These are phyloP conservation scores for Aphanomyces astaci DNA, from an alignment of 352 stramenopile genomes.

Conservation along the genomic window DNA sequence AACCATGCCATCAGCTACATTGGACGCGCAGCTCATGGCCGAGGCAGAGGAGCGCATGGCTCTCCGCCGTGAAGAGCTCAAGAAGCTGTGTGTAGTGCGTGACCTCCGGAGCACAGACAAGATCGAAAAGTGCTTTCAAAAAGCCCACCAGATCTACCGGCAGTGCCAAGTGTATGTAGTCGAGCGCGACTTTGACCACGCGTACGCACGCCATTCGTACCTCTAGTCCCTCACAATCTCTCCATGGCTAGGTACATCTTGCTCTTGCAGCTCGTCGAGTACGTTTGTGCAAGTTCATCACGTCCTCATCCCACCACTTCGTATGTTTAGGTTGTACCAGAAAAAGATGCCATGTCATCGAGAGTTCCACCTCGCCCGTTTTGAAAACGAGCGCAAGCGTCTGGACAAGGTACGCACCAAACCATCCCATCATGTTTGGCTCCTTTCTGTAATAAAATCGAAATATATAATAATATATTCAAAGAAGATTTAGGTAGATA, in stretches of 20 bases:
- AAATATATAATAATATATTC: no score
- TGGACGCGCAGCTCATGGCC: background rate
- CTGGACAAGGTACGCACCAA: constrained; percentile 45
- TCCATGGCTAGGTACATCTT: constrained; percentile 77
- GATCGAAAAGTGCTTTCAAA: constrained; percentile 58
- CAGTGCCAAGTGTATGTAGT: constrained; percentile 63
- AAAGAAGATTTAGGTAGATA: no score
- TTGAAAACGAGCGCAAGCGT: constrained; percentile 57
- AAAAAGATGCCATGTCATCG: constrained; percentile 56
- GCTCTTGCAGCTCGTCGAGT: constrained; percentile 78
- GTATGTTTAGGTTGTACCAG: constrained; percentile 54
- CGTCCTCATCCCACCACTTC: no score
- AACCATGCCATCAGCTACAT: background rate
- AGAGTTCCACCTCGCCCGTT: constrained; percentile 48
- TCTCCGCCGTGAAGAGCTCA: constrained; percentile 45
- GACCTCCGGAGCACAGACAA: constrained; percentile 55
- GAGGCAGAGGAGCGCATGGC: constrained; percentile 41
- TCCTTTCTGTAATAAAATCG: no score
- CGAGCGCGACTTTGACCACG: constrained; percentile 57
- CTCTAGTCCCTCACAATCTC: no score
- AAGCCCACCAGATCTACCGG: constrained; percentile 64
- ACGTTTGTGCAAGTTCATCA: constrained; percentile 21
- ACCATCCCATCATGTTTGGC: no score
- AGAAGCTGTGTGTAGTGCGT: constrained; percentile 51
- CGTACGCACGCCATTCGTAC: no score